Percentiles rank a stretch among this genome's conserved stretches.
Evolutionary conservation across 352 stramenopile species (phyloP).

Genomic region (Globisporangium spinosum): DNA sequence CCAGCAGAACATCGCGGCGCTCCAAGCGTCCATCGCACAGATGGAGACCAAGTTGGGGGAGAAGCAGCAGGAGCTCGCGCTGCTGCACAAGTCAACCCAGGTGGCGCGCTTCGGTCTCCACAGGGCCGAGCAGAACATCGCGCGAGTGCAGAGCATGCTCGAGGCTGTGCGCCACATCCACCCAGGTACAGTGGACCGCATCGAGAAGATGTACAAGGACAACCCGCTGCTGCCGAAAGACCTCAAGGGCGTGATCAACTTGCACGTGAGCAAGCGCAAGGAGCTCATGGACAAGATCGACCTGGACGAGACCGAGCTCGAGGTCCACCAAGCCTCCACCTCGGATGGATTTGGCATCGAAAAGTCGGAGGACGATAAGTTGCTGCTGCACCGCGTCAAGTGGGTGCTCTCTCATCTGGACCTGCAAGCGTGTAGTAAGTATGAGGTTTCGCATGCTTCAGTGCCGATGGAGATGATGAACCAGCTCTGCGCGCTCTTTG

Average conservation of each 20-base stretch:
- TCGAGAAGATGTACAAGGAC: slow-evolving; percentile 66
- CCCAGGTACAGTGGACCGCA: slow-evolving; percentile 56
- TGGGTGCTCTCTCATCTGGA: slow-evolving; percentile 74
- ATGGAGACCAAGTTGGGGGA: slow-evolving; percentile 54
- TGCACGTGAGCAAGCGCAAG: slow-evolving; percentile 41
- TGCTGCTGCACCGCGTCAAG: slow-evolving; percentile 70
- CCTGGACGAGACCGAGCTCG: slow-evolving; percentile 51
- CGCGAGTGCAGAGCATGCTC: slow-evolving; percentile 63
- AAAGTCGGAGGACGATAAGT: slow-evolving; percentile 36
- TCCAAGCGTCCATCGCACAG: slow-evolving; percentile 51
- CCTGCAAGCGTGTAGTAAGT: slow-evolving; percentile 22
- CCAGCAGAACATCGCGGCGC: slow-evolving; percentile 52
- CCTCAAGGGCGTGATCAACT: slow-evolving; percentile 51
- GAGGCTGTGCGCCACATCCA: slow-evolving; percentile 66
- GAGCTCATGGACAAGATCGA: slow-evolving; percentile 52
- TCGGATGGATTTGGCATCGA: neutral
- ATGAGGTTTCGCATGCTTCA: neutral
- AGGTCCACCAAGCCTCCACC: slow-evolving; percentile 36
- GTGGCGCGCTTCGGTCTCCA: slow-evolving; percentile 66
- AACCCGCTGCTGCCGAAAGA: slow-evolving; percentile 66
- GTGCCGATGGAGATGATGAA: slow-evolving; percentile 33
- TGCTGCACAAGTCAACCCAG: slow-evolving; percentile 57
- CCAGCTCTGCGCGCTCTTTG: slow-evolving; percentile 69
- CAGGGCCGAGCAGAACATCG: slow-evolving; percentile 68
- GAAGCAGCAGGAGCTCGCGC: slow-evolving; percentile 65